Percentiles rank a stretch among this genome's conserved stretches.
These are phyloP conservation scores for Pythium vanterpoolii DNA, from an alignment of 352 stramenopile species.

Conservation along the genomic window DNA sequence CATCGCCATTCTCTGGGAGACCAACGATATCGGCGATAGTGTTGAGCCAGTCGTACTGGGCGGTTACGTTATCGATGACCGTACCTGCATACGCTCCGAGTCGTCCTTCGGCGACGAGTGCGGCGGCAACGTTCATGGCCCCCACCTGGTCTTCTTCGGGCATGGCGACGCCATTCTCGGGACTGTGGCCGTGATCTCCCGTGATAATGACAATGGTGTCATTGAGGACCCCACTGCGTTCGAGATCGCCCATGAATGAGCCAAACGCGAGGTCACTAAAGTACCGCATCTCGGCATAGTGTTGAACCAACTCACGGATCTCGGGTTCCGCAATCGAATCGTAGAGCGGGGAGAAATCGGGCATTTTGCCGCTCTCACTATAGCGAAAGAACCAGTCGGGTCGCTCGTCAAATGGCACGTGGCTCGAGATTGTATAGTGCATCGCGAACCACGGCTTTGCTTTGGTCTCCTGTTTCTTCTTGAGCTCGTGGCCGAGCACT, in stretches of 20 bases:
- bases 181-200: conserved; percentile 62
- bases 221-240: conserved; percentile 50
- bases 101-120: conserved; percentile 55
- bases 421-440: conserved; percentile 77
- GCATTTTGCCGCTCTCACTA: conserved; percentile 23
- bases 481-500: conserved; percentile 45
- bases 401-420: conserved; percentile 56
- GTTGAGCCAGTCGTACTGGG: conserved; percentile 61
- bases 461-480: conserved; percentile 26
- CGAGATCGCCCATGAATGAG: conserved; percentile 49
- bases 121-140: conserved; percentile 39
- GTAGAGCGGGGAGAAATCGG: conserved; percentile 47
- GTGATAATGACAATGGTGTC: conserved; percentile 64
- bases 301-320: conserved; percentile 39
- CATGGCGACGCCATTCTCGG: conserved; percentile 40
- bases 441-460: conserved; percentile 51
- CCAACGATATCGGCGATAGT: conserved; percentile 69
- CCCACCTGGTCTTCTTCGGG: conserved; percentile 50
- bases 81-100: conserved; percentile 32
- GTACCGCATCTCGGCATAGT: conserved; percentile 69
- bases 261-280: conserved; percentile 61
- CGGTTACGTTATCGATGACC: conserved; percentile 40
- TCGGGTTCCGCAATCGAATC: conserved; percentile 24
- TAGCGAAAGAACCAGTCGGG: conserved; percentile 61
- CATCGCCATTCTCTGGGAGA: conserved; percentile 36